Evolutionary conservation across 148 eudicot genomes (phyloP).

Genomic region (Pouteria glomerata): DNA sequence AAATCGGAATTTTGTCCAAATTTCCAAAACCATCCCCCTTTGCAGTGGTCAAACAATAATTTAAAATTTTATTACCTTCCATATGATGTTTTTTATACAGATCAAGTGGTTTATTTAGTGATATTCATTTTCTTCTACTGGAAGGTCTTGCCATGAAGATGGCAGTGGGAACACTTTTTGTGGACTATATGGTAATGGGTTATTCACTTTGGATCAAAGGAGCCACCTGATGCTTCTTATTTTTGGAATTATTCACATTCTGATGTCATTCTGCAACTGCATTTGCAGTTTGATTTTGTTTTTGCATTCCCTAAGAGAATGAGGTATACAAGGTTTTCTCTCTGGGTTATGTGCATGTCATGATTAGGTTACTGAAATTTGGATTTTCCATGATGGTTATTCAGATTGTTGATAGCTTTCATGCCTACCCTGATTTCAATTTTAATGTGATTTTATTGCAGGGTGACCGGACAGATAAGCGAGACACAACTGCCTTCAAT

Average conservation of each 20-base stretch:
- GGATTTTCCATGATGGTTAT: neutral
- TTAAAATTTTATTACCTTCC: no score
- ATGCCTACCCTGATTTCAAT: neutral
- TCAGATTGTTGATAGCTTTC: neutral
- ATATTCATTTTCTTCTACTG: neutral
- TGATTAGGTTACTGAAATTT: neutral
- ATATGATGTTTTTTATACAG: no score
- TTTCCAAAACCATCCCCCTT: no score
- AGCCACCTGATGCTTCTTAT: no score
- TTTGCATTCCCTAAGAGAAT: no score
- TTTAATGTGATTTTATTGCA: constrained; percentile 21
- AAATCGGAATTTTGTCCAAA: no score
- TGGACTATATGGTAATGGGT: no score
- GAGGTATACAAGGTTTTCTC: neutral
- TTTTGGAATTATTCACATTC: no score
- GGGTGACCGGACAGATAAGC: constrained; percentile 97
- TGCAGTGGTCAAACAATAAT: no score
- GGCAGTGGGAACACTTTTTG: no score
- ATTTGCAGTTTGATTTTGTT: neutral
- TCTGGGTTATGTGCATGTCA: neutral
- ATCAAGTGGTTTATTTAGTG: neutral
- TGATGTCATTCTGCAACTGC: no score
- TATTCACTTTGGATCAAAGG: no score
- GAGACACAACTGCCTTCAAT: constrained; percentile 82
- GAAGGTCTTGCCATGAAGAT: neutral